These are phyloP conservation scores for Candida namnaoensis DNA, from an alignment of 805 yeast genomes.

Conservation along the genomic window DNA sequence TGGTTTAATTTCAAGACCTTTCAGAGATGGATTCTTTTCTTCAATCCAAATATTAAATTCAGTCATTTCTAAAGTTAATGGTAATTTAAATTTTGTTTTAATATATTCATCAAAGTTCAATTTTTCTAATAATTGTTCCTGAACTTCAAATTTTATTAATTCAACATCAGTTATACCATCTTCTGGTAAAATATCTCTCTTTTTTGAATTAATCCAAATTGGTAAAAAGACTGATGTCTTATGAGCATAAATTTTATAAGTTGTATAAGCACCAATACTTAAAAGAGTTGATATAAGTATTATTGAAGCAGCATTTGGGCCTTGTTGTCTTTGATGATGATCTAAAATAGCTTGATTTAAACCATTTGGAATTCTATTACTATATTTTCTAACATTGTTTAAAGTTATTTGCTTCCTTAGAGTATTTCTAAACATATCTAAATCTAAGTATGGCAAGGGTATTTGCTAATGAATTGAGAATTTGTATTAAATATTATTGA, in stretches of 20 bases:
- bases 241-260: neutral
- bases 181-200: slow-evolving; percentile 2
- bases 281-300: neutral
- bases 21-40: slow-evolving; percentile 10
- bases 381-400: too few relatives aligned
- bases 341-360: neutral
- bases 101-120: slow-evolving; percentile 10
- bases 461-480: too few relatives aligned
- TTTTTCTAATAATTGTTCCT: slow-evolving; percentile 16
- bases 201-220: slow-evolving; percentile 10
- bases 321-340: neutral
- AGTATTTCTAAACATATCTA: too few relatives aligned
- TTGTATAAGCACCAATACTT: neutral
- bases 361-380: too few relatives aligned
- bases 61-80: slow-evolving; percentile 7
- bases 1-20: slow-evolving; percentile 16
- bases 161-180: slow-evolving; percentile 9
- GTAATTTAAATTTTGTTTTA: slow-evolving; percentile 12
- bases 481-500: too few relatives aligned
- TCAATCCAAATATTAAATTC: slow-evolving; percentile 17
- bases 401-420: too few relatives aligned
- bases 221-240: slow-evolving; percentile 8
- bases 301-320: neutral
- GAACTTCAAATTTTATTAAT: slow-evolving; percentile 9
- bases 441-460: too few relatives aligned